Evolutionary conservation across 208 protist species (phyloP).

Genomic region (Leishmania tropica): DNA sequence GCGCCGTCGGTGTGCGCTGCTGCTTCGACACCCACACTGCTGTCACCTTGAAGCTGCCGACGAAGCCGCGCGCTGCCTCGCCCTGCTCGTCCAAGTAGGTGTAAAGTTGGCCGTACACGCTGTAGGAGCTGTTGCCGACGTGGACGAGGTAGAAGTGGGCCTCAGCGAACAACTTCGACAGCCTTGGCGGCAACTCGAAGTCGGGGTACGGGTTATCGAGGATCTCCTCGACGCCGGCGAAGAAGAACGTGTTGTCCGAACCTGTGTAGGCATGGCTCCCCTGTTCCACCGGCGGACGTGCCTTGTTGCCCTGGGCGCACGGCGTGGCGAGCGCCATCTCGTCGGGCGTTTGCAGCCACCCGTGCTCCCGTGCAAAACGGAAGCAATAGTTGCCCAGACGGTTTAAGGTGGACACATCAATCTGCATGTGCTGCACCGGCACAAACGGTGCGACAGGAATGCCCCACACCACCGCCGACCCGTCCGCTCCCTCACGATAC

Average conservation of each 20-base stretch:
- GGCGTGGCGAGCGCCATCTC: conserved; percentile 28
- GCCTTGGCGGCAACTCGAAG: conserved; percentile 36
- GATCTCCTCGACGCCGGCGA: conserved; percentile 53
- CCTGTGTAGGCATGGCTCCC: conserved; percentile 21
- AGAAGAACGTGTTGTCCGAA: conserved; percentile 59
- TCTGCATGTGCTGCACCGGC: conserved; percentile 58
- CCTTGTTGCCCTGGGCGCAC: not conserved
- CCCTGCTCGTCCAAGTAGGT: conserved; percentile 42
- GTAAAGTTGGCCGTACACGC: conserved; percentile 45
- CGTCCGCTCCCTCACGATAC: conserved; percentile 41
- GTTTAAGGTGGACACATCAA: conserved; percentile 59
- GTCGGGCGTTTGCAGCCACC: conserved; percentile 53
- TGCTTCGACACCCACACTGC: conserved; percentile 56
- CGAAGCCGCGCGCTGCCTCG: conserved; percentile 22
- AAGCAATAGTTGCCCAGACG: conserved; percentile 56
- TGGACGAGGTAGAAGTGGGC: conserved; percentile 40
- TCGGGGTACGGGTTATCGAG: conserved; percentile 30
- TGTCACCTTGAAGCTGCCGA: conserved; percentile 65
- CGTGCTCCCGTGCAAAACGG: conserved; percentile 56
- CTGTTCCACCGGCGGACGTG: conserved; percentile 11
- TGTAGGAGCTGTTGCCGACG: conserved; percentile 65
- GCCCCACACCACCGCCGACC: conserved; percentile 55
- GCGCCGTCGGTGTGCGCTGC: conserved; percentile 31
- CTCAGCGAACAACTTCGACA: conserved; percentile 43
- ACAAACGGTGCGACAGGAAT: conserved; percentile 61